Evolutionary conservation across 805 yeast genomes (phyloP).

Genomic region (fission yeast (Schizosaccharomyces pombe)): DNA sequence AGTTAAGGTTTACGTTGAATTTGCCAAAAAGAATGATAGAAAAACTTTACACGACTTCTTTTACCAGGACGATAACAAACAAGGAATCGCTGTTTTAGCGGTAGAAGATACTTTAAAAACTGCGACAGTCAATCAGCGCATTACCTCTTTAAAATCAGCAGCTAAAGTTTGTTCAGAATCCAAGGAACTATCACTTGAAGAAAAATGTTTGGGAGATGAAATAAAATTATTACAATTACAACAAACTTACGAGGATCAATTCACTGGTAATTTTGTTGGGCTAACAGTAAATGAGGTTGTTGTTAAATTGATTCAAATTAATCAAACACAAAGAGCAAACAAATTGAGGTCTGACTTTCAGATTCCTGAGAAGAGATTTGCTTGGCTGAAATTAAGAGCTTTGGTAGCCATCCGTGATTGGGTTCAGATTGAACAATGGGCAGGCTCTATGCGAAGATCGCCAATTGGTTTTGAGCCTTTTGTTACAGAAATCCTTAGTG

Average conservation of each 20-base stretch:
- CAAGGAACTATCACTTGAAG: not conserved
- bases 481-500: conserved; percentile 27
- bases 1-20: conserved; percentile 19
- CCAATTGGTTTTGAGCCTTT: conserved; percentile 54
- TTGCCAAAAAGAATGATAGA: conserved; percentile 15
- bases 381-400: conserved; percentile 29
- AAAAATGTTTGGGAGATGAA: conserved; percentile 21
- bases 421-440: conserved; percentile 32
- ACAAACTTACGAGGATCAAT: conserved; percentile 21
- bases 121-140: not conserved
- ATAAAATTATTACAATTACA: conserved; percentile 23
- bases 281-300: conserved; percentile 28
- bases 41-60: conserved; percentile 29
- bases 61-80: conserved; percentile 38
- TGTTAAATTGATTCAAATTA: conserved; percentile 21
- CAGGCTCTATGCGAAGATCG: conserved; percentile 26
- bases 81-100: conserved; percentile 24
- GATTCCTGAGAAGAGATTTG: conserved; percentile 32
- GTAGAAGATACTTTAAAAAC: conserved; percentile 14
- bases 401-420: conserved; percentile 27
- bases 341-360: conserved; percentile 30
- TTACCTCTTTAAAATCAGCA: conserved; percentile 3
- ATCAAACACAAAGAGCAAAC: conserved; percentile 28
- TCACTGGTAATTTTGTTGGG: conserved; percentile 20
- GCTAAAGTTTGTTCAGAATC: conserved; percentile 6